A percentile compares a stretch with the other conserved stretches of the same genome.
Conservation (phyloP, 495 filamentous ascomycete genomes). For the Mytilinidion resinicola region DNA sequence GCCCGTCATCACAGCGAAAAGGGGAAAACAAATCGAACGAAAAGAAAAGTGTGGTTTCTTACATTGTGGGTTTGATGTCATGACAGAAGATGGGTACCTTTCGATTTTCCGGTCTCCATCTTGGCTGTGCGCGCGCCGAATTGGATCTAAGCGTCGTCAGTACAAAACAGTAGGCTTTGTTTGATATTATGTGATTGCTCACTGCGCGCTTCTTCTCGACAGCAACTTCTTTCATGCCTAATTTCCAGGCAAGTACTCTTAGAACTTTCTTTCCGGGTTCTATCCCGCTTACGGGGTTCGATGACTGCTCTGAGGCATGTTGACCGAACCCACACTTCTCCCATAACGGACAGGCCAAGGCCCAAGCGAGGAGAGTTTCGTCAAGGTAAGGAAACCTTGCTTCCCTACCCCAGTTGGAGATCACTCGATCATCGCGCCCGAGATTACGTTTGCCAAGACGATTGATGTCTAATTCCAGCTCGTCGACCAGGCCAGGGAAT, state of each 20-base stretch:
- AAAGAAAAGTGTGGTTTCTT: background rate
- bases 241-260: conserved; percentile 65
- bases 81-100: conserved; percentile 32
- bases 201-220: conserved; percentile 86
- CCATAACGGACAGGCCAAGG: conserved; percentile 64
- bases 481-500: conserved; percentile 65
- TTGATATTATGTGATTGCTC: background rate
- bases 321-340: conserved; percentile 75
- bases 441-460: conserved; percentile 89
- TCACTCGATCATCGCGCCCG: conserved; percentile 86
- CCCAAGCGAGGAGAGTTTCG: conserved; percentile 77
- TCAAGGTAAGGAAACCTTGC: conserved; percentile 89
- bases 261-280: conserved; percentile 78
- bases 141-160: conserved; percentile 31
- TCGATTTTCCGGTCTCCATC: conserved; percentile 38
- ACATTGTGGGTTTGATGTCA: conserved; percentile 4
- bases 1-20: conserved; percentile 11
- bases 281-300: conserved; percentile 36
- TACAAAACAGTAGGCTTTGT: background rate
- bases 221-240: conserved; percentile 65
- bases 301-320: conserved; percentile 2
- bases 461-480: conserved; percentile 79
- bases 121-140: conserved; percentile 41
- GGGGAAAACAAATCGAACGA: background rate
- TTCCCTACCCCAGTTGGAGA: conserved; percentile 85